Base-by-base conservation (phyloP, 2,329 filamentous ascomycete genomes). In the Aspergillus latus region DNA sequence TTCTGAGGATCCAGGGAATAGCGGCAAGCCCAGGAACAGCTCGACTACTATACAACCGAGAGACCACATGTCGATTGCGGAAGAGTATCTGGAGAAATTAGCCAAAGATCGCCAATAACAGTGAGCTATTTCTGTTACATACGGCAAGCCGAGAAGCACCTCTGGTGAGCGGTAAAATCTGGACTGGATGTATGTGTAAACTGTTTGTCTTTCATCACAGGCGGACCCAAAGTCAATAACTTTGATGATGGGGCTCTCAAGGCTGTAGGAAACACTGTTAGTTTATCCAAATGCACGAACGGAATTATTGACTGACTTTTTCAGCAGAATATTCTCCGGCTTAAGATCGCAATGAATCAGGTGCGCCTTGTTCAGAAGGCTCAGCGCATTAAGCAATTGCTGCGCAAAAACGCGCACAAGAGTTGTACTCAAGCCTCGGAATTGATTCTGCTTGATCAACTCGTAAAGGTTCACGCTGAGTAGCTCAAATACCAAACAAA, bases 61-160 rank as follows among this genome's bases (percentile, higher is more conserved):
- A 4, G 94, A 99, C 94, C 94, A 99, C 93, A 99, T 99, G 70
- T 99, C 94, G 68, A 99, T 99, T 43, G 94, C 94, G 4, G 94
- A 97, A 11, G 94, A 97, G 73, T 99, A 99, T 28, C 81, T 83
- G 59, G 13, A 32, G 9, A 13, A 16, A 49, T 54, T 51, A 58
- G 36, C 56, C 26, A 6, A 45, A 29, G 11, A 40, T 7, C 5
- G 37, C 29, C n/a, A 32, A 5, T 21, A 39, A 15, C 8, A 16
- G 29, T n/a, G 26, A 13, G 45, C n/a, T 26, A 10, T 9, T 29
- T 8, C 7, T 5, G 29, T 29, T 30, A 70, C 80, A 62, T 77
- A 83, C 58, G 94, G 94, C 47, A 99, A 78, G 3, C 94, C 94
- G n/a, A 99, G 80, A 37, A 99, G 76, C 10, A 99, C 94, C 73